A percentile compares a stretch with the other conserved stretches of the same genome.
These are phyloP conservation scores for Fusarium sp. DNA, from an alignment of 2,329 filamentous ascomycete genomes.

Conservation along the genomic window DNA sequence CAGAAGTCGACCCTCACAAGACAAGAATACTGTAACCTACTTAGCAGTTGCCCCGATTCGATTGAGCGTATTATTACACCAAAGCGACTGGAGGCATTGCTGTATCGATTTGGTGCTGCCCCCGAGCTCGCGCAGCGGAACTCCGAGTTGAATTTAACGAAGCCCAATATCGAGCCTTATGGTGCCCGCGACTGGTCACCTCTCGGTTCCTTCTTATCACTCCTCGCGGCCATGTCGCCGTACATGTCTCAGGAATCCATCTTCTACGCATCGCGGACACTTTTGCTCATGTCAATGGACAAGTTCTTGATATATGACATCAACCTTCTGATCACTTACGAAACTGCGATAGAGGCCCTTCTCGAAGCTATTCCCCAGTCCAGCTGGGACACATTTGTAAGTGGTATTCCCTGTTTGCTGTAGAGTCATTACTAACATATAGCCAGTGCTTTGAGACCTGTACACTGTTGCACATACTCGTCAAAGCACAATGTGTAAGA, in stretches of 20 bases:
- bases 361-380: slow-evolving; percentile 56
- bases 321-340: slow-evolving; percentile 57
- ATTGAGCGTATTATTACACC: slow-evolving; percentile 61
- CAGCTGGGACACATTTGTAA: slow-evolving; percentile 60
- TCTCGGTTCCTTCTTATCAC: slow-evolving; percentile 59
- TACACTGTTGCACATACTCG: slow-evolving; percentile 60
- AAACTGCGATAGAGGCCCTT: slow-evolving; percentile 60
- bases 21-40: slow-evolving; percentile 71
- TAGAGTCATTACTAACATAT: slow-evolving; percentile 11
- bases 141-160: slow-evolving; percentile 42
- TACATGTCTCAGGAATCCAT: slow-evolving; percentile 54
- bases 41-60: slow-evolving; percentile 61
- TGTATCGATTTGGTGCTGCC: slow-evolving; percentile 70
- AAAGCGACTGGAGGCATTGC: slow-evolving; percentile 64
- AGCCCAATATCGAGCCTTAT: slow-evolving; percentile 48
- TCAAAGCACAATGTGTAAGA: slow-evolving; percentile 65
- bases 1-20: slow-evolving; percentile 69
- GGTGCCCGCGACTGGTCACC: slow-evolving; percentile 61
- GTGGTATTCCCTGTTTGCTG: slow-evolving; percentile 28
- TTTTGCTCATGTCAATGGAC: slow-evolving; percentile 70
- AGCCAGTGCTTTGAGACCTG: slow-evolving; percentile 65
- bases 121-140: slow-evolving; percentile 57
- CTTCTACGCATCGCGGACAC: slow-evolving; percentile 59
- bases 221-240: slow-evolving; percentile 57
- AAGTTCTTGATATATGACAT: slow-evolving; percentile 60